Percentiles rank a stretch among this genome's conserved stretches.
Conservation (phyloP, 345 rosid genomes). For the Eucalyptus erythrocorys region DNA sequence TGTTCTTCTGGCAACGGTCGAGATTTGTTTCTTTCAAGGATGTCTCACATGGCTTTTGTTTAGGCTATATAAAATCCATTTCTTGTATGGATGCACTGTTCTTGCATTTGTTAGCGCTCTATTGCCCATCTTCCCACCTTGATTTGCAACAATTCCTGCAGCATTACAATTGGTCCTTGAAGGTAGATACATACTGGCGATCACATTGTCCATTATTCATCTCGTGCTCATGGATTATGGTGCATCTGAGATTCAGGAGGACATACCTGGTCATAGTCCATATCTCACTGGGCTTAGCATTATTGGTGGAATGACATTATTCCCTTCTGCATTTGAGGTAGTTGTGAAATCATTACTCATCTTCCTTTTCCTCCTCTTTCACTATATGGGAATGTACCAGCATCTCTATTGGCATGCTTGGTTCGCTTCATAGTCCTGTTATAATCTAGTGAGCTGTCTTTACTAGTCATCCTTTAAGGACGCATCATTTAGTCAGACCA, state of each 20-base stretch:
- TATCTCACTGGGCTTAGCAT: slow-evolving; percentile 92
- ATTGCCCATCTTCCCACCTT: slow-evolving; percentile 72
- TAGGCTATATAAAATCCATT: slow-evolving; percentile 71
- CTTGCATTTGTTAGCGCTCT: slow-evolving; percentile 72
- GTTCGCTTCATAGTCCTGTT: background rate
- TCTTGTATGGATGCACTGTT: slow-evolving; percentile 74
- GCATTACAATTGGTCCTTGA: slow-evolving; percentile 60
- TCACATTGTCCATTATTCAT: slow-evolving; percentile 49
- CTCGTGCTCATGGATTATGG: slow-evolving; percentile 79
- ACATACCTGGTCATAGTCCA: slow-evolving; percentile 73
- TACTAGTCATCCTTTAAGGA: background rate
- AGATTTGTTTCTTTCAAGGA: slow-evolving; percentile 88
- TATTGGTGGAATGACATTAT: slow-evolving; percentile 92
- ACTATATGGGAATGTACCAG: background rate
- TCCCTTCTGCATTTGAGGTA: slow-evolving; percentile 95
- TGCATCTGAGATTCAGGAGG: slow-evolving; percentile 81
- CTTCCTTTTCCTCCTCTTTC: background rate
- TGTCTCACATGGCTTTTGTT: slow-evolving; percentile 94
- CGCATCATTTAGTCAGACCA: background rate
- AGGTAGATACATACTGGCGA: slow-evolving; percentile 58
- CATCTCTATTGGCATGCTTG: background rate
- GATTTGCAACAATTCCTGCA: slow-evolving; percentile 90
- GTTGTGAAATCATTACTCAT: background rate
- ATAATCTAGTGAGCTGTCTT: background rate
- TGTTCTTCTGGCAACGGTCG: slow-evolving; percentile 90